Evolutionary conservation across 805 yeast species (phyloP).

Genomic region (Candida gorgasii): DNA sequence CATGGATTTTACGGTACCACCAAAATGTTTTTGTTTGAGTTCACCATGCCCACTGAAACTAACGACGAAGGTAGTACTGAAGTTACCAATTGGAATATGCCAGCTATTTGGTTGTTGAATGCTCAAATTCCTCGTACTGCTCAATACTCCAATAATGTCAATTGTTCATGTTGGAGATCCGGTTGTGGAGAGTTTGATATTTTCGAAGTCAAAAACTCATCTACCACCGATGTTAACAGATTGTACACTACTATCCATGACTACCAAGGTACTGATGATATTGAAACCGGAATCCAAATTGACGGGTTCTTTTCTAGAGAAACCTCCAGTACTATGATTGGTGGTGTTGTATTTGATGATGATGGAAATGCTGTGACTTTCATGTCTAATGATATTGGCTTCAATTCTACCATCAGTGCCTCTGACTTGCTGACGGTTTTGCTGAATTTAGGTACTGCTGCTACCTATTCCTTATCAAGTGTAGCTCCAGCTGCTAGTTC

Average conservation of each 20-base stretch:
- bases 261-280: constrained; percentile 68
- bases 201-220: constrained; percentile 69
- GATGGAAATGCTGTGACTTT: constrained; percentile 64
- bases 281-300: constrained; percentile 60
- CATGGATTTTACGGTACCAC: constrained; percentile 68
- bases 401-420: constrained; percentile 47
- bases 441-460: constrained; percentile 28
- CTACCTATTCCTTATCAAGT: constrained; percentile 4
- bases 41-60: constrained; percentile 62
- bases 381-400: constrained; percentile 52
- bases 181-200: constrained; percentile 97
- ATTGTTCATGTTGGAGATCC: constrained; percentile 94
- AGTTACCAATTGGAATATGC: constrained; percentile 65
- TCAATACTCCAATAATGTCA: constrained; percentile 79
- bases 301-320: constrained; percentile 60
- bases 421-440: constrained; percentile 50
- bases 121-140: constrained; percentile 95
- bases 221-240: constrained; percentile 27
- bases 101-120: constrained; percentile 94
- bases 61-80: constrained; percentile 20
- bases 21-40: constrained; percentile 73
- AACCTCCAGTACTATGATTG: constrained; percentile 52
- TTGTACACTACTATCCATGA: constrained; percentile 72
- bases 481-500: too few relatives aligned
- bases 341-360: constrained; percentile 70